Percentiles rank a stretch among this genome's conserved stretches.
Evolutionary conservation across 73 alveolate genomes (phyloP).

Genomic region (Durusdinium trenchii): DNA sequence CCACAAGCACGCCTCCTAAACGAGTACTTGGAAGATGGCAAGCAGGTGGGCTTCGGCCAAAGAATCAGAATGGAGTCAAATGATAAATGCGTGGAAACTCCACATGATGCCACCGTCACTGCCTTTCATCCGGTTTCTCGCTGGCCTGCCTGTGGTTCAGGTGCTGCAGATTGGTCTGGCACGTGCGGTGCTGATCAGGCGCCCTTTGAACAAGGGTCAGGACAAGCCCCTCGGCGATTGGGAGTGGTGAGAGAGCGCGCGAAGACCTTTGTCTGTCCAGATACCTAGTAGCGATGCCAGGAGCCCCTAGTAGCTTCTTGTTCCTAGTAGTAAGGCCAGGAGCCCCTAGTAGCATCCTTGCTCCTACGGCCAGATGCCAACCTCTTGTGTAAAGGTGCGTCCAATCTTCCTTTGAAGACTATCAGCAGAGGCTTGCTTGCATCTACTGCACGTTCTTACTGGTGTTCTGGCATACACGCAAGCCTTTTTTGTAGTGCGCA

Average conservation of each 20-base stretch:
- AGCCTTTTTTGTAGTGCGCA: no score
- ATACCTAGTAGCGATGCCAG: background rate
- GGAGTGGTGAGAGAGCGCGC: no score
- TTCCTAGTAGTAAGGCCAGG: background rate
- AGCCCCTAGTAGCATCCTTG: background rate
- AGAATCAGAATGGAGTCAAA: background rate
- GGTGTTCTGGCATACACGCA: no score
- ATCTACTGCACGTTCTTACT: background rate
- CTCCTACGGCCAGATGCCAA: background rate
- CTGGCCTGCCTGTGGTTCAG: background rate
- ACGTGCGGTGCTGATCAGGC: slow-evolving; percentile 50
- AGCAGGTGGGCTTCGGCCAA: background rate
- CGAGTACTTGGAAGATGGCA: slow-evolving; percentile 59
- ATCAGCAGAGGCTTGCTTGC: slow-evolving; percentile 7
- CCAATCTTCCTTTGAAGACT: slow-evolving; percentile 59
- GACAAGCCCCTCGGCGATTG: slow-evolving; percentile 21
- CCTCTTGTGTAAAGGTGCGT: background rate
- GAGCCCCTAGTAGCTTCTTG: background rate
- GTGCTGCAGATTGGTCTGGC: slow-evolving; percentile 48
- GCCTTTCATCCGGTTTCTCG: background rate
- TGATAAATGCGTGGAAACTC: background rate
- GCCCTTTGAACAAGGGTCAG: slow-evolving; percentile 10
- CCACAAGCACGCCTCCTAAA: slow-evolving; percentile 43
- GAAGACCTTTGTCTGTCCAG: no score
- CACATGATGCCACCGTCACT: no score